Evolutionary conservation across 177 flowering plant species (phyloP).

Genomic region (Vitis hybrid): DNA sequence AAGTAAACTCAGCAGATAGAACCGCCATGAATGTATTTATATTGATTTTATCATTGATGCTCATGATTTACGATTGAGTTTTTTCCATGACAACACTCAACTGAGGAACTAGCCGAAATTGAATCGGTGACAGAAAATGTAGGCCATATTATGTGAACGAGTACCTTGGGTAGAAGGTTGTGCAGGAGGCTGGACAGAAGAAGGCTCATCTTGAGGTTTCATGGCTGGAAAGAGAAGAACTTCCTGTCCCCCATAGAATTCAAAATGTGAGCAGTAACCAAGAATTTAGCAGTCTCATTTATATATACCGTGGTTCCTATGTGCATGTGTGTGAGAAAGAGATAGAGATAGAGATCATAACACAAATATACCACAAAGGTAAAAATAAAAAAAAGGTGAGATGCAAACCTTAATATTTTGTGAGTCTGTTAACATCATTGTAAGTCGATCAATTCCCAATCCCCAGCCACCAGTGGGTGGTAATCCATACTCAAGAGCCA

Average conservation of each 20-base stretch:
- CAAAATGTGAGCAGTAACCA: neutral
- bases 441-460: constrained; percentile 85
- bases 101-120: too few species aligned
- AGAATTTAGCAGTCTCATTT: neutral
- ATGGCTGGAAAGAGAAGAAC: constrained; percentile 88
- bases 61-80: too few species aligned
- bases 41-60: too few species aligned
- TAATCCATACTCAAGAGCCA: constrained; percentile 89
- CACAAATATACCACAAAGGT: neutral
- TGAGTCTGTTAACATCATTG: constrained; percentile 93
- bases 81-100: too few species aligned
- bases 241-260: constrained; percentile 48
- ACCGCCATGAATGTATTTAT: too few species aligned
- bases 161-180: too few species aligned
- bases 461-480: constrained; percentile 99
- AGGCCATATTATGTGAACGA: too few species aligned
- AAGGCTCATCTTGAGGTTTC: constrained; percentile 84
- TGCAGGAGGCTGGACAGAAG: constrained; percentile 12
- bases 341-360: too few species aligned
- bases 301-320: too few species aligned
- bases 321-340: too few species aligned
- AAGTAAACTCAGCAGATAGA: too few species aligned
- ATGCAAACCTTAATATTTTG: constrained; percentile 84
- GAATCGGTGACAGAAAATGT: too few species aligned
- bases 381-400: neutral